Conservation (phyloP, 2,329 filamentous ascomycete genomes). For the Escovopsis sp. region DNA sequence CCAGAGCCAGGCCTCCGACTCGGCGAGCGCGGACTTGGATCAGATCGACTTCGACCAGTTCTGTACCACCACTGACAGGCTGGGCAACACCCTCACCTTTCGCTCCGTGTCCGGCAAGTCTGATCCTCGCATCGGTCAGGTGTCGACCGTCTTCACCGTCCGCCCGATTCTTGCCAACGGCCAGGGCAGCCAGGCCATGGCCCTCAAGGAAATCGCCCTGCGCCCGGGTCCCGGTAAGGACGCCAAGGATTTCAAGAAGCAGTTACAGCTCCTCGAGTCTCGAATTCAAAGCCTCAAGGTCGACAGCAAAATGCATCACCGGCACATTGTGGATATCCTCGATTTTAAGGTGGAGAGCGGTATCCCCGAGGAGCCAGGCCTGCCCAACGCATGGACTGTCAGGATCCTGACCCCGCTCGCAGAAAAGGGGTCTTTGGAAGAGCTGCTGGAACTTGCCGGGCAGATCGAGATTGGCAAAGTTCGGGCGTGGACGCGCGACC, state of each 20-base stretch:
- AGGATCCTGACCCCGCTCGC: conserved; percentile 63
- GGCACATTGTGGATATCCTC: conserved; percentile 63
- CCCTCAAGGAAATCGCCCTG: conserved; percentile 57
- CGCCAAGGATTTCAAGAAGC: conserved; percentile 52
- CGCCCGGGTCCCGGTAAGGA: conserved; percentile 39
- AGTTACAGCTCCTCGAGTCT: conserved; percentile 61
- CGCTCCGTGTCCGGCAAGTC: conserved; percentile 56
- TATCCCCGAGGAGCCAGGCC: conserved; percentile 23
- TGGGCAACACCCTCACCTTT: conserved; percentile 52
- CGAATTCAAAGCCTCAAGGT: conserved; percentile 61
- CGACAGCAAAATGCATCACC: conserved; percentile 59
- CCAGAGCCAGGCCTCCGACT: conserved; percentile 14
- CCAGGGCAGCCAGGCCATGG: conserved; percentile 46
- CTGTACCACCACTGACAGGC: conserved; percentile 46
- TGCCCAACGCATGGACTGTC: conserved; percentile 47
- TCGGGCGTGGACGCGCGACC: conserved; percentile 78
- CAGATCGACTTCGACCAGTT: conserved; percentile 51
- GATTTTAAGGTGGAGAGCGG: conserved; percentile 64
- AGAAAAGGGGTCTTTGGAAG: conserved; percentile 68
- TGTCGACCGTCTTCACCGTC: conserved; percentile 58
- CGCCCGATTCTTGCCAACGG: conserved; percentile 47
- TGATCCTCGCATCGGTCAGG: conserved; percentile 47
- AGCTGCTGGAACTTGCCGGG: conserved; percentile 67
- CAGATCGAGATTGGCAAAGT: conserved; percentile 60
- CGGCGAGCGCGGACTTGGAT: conserved; percentile 15